phyloP scores from a whole-genome alignment of 2,329 filamentous ascomycete species.

The Pseudocercospora cruenta region DNA sequence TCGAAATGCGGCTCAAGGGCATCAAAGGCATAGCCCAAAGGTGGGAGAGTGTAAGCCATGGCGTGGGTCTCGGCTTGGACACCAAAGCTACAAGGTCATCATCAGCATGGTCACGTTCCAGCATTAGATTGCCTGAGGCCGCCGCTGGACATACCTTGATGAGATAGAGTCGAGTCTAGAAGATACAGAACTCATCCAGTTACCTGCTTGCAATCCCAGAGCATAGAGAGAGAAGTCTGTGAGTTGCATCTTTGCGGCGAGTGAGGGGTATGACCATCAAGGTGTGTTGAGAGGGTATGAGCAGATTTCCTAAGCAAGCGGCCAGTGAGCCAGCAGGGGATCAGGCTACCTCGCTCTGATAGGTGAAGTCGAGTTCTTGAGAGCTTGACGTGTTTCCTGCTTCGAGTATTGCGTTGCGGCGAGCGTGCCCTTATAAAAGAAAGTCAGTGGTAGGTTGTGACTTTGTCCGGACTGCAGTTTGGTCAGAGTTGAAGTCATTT shows the following conservation, averaged over 20 bases:
- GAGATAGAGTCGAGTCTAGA: conserved; percentile 31
- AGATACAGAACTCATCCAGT: conserved; percentile 35
- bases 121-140: neutral
- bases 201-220: conserved; percentile 22
- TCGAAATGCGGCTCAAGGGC: conserved; percentile 76
- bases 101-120: neutral
- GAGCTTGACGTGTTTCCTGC: neutral
- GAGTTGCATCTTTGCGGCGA: conserved; percentile 29
- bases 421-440: neutral
- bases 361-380: neutral
- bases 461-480: neutral
- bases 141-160: conserved; percentile 24
- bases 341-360: conserved; percentile 8
- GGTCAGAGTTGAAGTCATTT: neutral
- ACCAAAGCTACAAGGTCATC: conserved; percentile 19
- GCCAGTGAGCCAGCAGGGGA: conserved; percentile 4
- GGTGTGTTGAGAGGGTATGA: conserved; percentile 30
- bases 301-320: conserved; percentile 21
- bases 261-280: conserved; percentile 26
- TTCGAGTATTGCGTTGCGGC: neutral
- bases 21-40: conserved; percentile 47
- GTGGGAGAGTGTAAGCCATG: conserved; percentile 36
- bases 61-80: conserved; percentile 19
- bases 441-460: neutral
- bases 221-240: conserved; percentile 33